Evolutionary conservation across 371 early-diverging fungal genomes (phyloP).

Genomic region (Aphelidium insulamus): DNA sequence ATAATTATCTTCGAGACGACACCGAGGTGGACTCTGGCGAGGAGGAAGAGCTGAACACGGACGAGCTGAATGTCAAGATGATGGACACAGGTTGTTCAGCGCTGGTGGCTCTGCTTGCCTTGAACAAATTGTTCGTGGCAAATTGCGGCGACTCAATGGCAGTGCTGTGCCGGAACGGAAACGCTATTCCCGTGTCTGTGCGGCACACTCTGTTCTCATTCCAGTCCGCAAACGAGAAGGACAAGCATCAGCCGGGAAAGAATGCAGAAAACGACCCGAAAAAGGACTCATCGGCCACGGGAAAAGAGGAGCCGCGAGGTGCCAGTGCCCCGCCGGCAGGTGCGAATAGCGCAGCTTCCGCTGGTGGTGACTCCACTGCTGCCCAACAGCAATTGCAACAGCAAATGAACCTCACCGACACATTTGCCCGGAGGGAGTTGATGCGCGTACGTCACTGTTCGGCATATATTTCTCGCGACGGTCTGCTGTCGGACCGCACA

Average conservation of each 20-base stretch:
- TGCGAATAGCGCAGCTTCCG: no score
- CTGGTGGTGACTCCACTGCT: no score
- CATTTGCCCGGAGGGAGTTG: no score
- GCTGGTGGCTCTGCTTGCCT: slow-evolving; percentile 52
- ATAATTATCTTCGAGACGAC: slow-evolving; percentile 1
- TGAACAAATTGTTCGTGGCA: slow-evolving; percentile 55
- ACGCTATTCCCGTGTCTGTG: slow-evolving; percentile 41
- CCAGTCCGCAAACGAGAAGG: no score
- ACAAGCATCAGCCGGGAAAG: no score
- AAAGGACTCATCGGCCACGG: no score
- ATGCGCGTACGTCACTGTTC: slow-evolving; percentile 58
- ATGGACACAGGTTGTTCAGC: slow-evolving; percentile 11
- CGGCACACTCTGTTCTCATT: slow-evolving; percentile 49
- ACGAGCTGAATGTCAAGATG: not conserved
- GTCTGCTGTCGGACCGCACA: slow-evolving; percentile 50
- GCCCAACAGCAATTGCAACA: no score
- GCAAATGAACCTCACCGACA: no score
- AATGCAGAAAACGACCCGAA: no score
- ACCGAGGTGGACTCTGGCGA: not conserved
- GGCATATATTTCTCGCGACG: slow-evolving; percentile 50
- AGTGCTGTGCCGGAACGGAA: slow-evolving; percentile 52
- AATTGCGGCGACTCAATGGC: slow-evolving; percentile 78
- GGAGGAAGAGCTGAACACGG: slow-evolving; percentile 4
- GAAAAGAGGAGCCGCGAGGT: no score
- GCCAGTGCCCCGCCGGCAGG: no score